Base-by-base conservation (phyloP, 768 basidiomycete species). In the Kondoa subrosea region DNA sequence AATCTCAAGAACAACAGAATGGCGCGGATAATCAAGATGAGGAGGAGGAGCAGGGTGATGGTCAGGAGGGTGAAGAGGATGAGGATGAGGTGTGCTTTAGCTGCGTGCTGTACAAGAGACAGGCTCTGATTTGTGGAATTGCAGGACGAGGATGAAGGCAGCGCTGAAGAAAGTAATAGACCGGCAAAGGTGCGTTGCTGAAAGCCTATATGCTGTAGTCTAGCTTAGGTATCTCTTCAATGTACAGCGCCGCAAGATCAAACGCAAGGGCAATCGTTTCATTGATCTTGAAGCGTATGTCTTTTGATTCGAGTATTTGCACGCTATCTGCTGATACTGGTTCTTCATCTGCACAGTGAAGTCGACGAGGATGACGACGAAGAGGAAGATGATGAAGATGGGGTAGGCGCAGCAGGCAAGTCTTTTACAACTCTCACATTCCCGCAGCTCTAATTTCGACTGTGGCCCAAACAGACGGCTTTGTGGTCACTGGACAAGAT, bases 311-410 rank as follows among this genome's bases (percentile, higher is more conserved):
- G 84, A 82, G 69, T 83, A 85, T 76, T 86, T 83, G 77, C 83
- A 74, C 68, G 73, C 72, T 69, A 74, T 74, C 29, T 87, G 84
- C 76, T 85, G 86, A 71, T 99, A 91, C 85, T 81, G 97, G 72
- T 95, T 97, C 83, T 82, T 92, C 67, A 90, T 93, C 79, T 91
- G 91, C 66, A 90, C 91, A 76, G 92, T 25, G 91, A 91, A 72
- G 91, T 95, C 32, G 95, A 97, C 25, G 95, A 96, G 2, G 93
- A 95, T 34, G 95, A 96, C 29, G 87, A 87, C 1, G 91, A 93
- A 25, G 89, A 86, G 3, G 88, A 80, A 21, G 67, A 34, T 31
- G 79, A 78, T 65, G 79, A 76, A 34, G 79, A 79, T 50, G 78
- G 78, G 60, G 76, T 75, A 68, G 77, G 75, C 26, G 78, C 76